A percentile compares a stretch with the other conserved stretches of the same genome.
phyloP scores from a whole-genome alignment of 2,329 filamentous ascomycete genomes.

The Apiospora arundinis region DNA sequence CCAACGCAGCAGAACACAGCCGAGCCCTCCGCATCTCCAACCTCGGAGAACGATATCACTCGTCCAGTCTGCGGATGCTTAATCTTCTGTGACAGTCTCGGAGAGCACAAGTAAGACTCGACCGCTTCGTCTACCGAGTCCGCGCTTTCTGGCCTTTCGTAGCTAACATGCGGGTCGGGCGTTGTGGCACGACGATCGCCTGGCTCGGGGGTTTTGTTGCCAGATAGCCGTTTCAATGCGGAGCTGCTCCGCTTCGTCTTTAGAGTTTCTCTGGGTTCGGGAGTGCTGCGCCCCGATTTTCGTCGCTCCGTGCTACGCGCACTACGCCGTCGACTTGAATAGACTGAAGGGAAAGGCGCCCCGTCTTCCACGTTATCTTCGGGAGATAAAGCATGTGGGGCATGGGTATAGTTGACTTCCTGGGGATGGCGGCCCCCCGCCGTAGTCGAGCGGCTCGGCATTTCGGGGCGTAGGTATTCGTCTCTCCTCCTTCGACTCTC shows the following conservation, averaged over 20 bases:
- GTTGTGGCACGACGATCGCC: slow-evolving; percentile 37
- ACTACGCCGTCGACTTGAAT: slow-evolving; percentile 64
- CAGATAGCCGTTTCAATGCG: slow-evolving; percentile 63
- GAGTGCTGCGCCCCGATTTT: slow-evolving; percentile 54
- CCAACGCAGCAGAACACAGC: slow-evolving; percentile 97
- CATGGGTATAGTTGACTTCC: slow-evolving; percentile 34
- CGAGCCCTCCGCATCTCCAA: slow-evolving; percentile 88
- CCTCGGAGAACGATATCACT: slow-evolving; percentile 93
- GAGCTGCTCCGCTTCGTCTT: slow-evolving; percentile 63
- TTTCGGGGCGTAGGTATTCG: slow-evolving; percentile 38
- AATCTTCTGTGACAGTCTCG: slow-evolving; percentile 87
- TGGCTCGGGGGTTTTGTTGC: slow-evolving; percentile 43
- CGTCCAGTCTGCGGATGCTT: slow-evolving; percentile 84
- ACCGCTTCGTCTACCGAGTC: slow-evolving; percentile 92
- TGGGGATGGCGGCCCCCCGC: slow-evolving; percentile 31
- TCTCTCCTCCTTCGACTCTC: slow-evolving; percentile 35
- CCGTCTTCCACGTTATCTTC: slow-evolving; percentile 60
- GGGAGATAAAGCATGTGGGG: slow-evolving; percentile 33
- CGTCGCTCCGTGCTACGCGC: slow-evolving; percentile 52
- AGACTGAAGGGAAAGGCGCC: slow-evolving; percentile 72
- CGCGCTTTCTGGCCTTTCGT: slow-evolving; percentile 77
- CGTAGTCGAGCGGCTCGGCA: slow-evolving; percentile 36
- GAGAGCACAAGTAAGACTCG: slow-evolving; percentile 80
- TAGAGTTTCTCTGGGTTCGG: slow-evolving; percentile 52
- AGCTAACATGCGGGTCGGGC: slow-evolving; percentile 55